Base-by-base conservation (phyloP, 2,329 filamentous ascomycete species). In the Xylaria sp. region DNA sequence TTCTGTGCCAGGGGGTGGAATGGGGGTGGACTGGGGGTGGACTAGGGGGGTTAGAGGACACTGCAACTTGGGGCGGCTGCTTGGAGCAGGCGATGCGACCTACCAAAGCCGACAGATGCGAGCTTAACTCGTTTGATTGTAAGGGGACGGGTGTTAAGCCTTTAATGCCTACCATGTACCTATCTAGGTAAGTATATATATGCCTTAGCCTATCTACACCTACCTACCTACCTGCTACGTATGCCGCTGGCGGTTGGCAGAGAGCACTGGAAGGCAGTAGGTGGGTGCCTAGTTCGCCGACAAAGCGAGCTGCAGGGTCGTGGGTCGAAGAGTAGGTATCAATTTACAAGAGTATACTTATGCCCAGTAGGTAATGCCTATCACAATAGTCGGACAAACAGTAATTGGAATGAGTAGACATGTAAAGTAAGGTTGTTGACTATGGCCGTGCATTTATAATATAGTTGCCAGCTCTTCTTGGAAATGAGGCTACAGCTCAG, bases 51-150 rank as follows among this genome's bases (percentile, higher is more conserved):
- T 44, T 41, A 50, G 25, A 23, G 51, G 13, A n/a, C 44, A 50
- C 51, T 63, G 55, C 68, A 51, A 56, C 52, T 46, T 48, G 25
- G 25, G 63, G 56, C 20, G 44, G 37, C 3, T 25, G 20, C n/a
- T 25, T 57, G 1, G 41, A 28, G 48, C 39, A 66, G 72, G 66
- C 72, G 72, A 65, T 62, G 51, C 68, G 63, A 61, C 74, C 73
- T 75, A 75, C 74, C 70, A 67, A 52, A 66, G 60, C 65, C 69
- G 69, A 69, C 39, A 59, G 56, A 41, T 54, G 32, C 51, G 57
- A 34, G 68, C 64, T 55, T 66, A 54, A 71, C 72, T 73, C 52
- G 74, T 62, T 54, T 52, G 41, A 52, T 32, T 39, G 50, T 60
- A 67, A 67, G 66, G 50, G 32, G 58, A 54, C 39, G 37, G 32